Percentiles rank a stretch among this genome's conserved stretches.
Evolutionary conservation across 1,139 yeast genomes (phyloP).

Genomic region (Lodderomyces oxycetoniae): DNA sequence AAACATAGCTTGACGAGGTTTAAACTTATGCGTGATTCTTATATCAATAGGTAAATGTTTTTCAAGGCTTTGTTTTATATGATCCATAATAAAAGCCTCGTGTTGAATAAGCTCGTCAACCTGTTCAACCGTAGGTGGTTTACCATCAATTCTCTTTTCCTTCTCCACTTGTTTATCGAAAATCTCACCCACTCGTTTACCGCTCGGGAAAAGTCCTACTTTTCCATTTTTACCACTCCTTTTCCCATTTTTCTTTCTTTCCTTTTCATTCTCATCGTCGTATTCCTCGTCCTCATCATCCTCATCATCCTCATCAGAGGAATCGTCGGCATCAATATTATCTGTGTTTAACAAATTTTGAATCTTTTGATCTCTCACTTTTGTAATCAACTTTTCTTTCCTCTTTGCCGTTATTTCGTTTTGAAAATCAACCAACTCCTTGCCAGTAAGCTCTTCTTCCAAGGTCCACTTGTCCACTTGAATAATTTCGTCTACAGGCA

Average conservation of each 20-base stretch:
- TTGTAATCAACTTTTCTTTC: conserved; percentile 45
- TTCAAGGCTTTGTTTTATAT: conserved; percentile 35
- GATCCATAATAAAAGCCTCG: conserved; percentile 40
- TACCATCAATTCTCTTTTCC: background rate
- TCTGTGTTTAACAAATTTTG: conserved; percentile 49
- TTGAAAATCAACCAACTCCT: conserved; percentile 47
- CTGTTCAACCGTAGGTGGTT: conserved; percentile 7
- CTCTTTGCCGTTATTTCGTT: conserved; percentile 39
- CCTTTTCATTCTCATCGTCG: conserved; percentile 4
- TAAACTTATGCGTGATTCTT: conserved; percentile 52
- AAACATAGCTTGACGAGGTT: conserved; percentile 71
- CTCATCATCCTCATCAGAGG: conserved; percentile 35
- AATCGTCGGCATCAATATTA: conserved; percentile 32
- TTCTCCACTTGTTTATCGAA: conserved; percentile 9
- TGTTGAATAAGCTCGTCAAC: conserved; percentile 35
- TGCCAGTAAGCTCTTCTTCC: conserved; percentile 49
- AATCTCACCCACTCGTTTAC: conserved; percentile 3
- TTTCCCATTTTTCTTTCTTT: conserved; percentile 3
- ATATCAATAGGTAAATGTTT: conserved; percentile 52
- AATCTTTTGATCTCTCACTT: conserved; percentile 54
- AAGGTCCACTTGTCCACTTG: conserved; percentile 30
- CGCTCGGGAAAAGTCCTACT: too few relatives aligned
- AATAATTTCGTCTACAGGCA: conserved; percentile 43
- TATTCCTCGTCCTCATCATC: conserved; percentile 20
- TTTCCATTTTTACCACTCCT: background rate